A percentile compares a stretch with the other conserved stretches of the same genome.
phyloP scores from a whole-genome alignment of 2,329 filamentous ascomycete species.

The Colletotrichum magnum region DNA sequence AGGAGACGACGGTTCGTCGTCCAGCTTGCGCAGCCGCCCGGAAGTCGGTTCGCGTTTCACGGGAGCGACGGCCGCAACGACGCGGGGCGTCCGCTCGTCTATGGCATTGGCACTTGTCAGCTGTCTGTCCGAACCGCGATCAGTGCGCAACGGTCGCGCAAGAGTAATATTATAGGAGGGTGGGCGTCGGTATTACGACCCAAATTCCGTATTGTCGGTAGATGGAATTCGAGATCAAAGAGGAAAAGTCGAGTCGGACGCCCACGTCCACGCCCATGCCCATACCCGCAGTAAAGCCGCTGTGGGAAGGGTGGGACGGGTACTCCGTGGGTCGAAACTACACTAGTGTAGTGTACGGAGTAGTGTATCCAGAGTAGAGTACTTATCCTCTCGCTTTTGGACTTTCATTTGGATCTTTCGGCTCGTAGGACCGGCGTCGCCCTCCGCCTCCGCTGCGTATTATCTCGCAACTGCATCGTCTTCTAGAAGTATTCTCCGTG shows the following conservation, averaged over 20 bases:
- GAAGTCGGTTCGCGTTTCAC: slow-evolving; percentile 16
- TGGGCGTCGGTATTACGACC: slow-evolving; percentile 26
- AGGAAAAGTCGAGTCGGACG: slow-evolving; percentile 18
- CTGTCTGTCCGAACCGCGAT: slow-evolving; percentile 16
- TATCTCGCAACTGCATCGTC: slow-evolving; percentile 24
- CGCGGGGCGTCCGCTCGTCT: slow-evolving; percentile 9
- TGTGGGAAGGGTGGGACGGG: neutral
- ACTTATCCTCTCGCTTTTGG: neutral
- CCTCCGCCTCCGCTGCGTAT: neutral
- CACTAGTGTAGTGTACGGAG: no score
- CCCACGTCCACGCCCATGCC: slow-evolving; percentile 17
- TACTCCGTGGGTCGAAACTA: neutral
- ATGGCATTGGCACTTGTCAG: slow-evolving; percentile 15
- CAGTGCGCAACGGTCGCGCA: slow-evolving; percentile 6
- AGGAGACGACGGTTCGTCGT: neutral
- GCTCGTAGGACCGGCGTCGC: slow-evolving; percentile 18
- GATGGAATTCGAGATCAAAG: slow-evolving; percentile 25
- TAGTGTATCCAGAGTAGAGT: neutral
- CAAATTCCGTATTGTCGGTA: slow-evolving; percentile 31
- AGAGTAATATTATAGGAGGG: slow-evolving; percentile 18
- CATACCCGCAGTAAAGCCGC: slow-evolving; percentile 31
- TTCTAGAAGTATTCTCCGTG: slow-evolving; percentile 40
- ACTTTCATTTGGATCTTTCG: slow-evolving; percentile 21
- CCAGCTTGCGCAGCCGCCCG: neutral
- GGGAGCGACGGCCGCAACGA: slow-evolving; percentile 3